Evolutionary conservation across 2,329 filamentous ascomycete genomes (phyloP).

Genomic region (Cladosporium sp.): DNA sequence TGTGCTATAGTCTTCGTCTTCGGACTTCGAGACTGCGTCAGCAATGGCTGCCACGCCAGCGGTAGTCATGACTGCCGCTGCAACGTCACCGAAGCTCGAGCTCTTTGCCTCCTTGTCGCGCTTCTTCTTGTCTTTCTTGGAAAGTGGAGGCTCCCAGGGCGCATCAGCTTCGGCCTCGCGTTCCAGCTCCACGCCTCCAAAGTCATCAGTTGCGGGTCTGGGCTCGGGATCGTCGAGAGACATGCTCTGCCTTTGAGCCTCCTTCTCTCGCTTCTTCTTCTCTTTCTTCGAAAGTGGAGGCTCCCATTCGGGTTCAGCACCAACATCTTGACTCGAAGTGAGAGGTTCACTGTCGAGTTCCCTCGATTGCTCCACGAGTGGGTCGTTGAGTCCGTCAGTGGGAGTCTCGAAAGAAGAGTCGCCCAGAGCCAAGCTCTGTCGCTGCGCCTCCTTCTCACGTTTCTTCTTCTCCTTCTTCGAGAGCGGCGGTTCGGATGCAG

Average conservation of each 20-base stretch:
- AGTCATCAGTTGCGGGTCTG: not conserved
- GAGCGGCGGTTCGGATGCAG: conserved; percentile 28
- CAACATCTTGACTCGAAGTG: not conserved
- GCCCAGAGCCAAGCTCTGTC: conserved; percentile 1
- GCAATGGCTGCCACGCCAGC: conserved; percentile 24
- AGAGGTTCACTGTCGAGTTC: not conserved
- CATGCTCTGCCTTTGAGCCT: conserved; percentile 27
- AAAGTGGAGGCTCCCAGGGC: conserved; percentile 31
- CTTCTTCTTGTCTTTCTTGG: conserved; percentile 39
- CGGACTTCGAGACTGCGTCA: conserved; percentile 18
- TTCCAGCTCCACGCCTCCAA: not conserved
- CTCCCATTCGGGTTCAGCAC: conserved; percentile 31
- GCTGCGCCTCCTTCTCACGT: conserved; percentile 17
- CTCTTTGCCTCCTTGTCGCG: conserved; percentile 36
- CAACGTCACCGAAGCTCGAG: conserved; percentile 27
- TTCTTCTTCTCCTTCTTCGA: conserved; percentile 38
- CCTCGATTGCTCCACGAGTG: conserved; percentile 3
- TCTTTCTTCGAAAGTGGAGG: conserved; percentile 32
- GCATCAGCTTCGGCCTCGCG: conserved; percentile 19
- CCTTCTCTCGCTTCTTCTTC: conserved; percentile 44
- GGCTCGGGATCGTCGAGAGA: not conserved
- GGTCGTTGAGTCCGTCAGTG: not conserved
- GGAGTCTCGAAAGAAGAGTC: not conserved
- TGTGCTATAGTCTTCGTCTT: conserved; percentile 18
- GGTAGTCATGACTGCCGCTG: conserved; percentile 24